phyloP scores from a whole-genome alignment of 495 filamentous ascomycete genomes.

The Diplogelasinospora grovesii region DNA sequence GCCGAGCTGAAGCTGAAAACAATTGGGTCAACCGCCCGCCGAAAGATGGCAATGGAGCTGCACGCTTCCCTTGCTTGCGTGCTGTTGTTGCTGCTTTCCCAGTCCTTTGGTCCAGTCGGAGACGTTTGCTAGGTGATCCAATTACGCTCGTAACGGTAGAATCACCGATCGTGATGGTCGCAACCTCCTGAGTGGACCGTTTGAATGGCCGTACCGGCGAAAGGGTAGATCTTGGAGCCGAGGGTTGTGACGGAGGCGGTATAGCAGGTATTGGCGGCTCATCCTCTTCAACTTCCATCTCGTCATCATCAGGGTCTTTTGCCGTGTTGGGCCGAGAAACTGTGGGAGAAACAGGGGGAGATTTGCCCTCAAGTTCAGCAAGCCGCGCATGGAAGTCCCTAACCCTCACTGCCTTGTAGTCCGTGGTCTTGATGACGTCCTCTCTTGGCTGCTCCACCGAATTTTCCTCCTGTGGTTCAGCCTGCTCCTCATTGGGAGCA shows the following conservation, averaged over 20 bases:
- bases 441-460: too few relatives aligned
- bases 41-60: conserved; percentile 41
- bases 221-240: conserved; percentile 13
- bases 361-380: too few relatives aligned
- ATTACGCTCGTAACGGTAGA: conserved; percentile 58
- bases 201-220: conserved; percentile 35
- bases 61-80: conserved; percentile 4
- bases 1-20: conserved; percentile 75
- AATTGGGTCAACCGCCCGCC: conserved; percentile 57
- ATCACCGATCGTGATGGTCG: conserved; percentile 85
- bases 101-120: conserved; percentile 16
- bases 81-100: conserved; percentile 4
- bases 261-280: conserved; percentile 30
- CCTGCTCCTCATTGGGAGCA: too few relatives aligned
- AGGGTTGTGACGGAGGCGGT: conserved; percentile 32
- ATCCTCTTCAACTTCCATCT: conserved; percentile 6
- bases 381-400: too few relatives aligned
- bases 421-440: too few relatives aligned
- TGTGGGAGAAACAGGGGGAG: too few relatives aligned
- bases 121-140: conserved; percentile 38
- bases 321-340: too few relatives aligned
- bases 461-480: too few relatives aligned
- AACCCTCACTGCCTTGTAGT: too few relatives aligned
- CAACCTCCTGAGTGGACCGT: conserved; percentile 59
- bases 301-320: neutral